phyloP scores from a whole-genome alignment of 2,329 filamentous ascomycete genomes.

The Elsinoe fawcettii region DNA sequence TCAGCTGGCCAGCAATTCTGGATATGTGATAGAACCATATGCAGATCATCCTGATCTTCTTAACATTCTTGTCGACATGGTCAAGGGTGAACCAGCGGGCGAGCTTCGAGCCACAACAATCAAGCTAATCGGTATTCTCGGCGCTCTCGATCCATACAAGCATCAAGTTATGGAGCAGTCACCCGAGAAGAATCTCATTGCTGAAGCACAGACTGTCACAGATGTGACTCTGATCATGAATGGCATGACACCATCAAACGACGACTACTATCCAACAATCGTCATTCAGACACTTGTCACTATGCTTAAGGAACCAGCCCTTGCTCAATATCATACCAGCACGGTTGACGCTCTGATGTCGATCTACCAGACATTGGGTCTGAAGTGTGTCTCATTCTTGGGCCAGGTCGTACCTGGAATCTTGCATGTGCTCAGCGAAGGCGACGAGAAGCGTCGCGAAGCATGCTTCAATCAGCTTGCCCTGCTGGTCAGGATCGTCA shows the following conservation, averaged over 20 bases:
- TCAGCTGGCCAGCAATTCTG: conserved; percentile 88
- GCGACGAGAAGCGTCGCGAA: conserved; percentile 69
- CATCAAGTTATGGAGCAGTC: conserved; percentile 87
- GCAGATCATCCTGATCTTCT: conserved; percentile 89
- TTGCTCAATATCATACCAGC: conserved; percentile 82
- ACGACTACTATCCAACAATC: conserved; percentile 97
- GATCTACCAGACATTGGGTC: conserved; percentile 90
- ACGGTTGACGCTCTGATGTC: conserved; percentile 98
- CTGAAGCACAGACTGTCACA: conserved; percentile 63
- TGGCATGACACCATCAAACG: conserved; percentile 88
- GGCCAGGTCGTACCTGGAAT: conserved; percentile 93
- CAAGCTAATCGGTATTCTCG: conserved; percentile 89
- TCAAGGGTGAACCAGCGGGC: conserved; percentile 83
- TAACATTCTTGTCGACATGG: conserved; percentile 86
- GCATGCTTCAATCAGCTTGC: conserved; percentile 97
- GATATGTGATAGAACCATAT: conserved; percentile 96
- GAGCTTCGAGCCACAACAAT: conserved; percentile 87
- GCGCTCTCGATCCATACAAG: conserved; percentile 91
- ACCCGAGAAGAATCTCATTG: conserved; percentile 67
- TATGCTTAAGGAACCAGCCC: conserved; percentile 82
- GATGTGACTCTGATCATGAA: conserved; percentile 98
- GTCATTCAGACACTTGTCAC: conserved; percentile 93
- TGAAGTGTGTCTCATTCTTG: conserved; percentile 94
- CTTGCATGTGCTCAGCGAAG: conserved; percentile 76
- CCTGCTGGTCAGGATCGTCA: conserved; percentile 86